A percentile compares a stretch with the other conserved stretches of the same genome.
These are phyloP conservation scores for Exsudoporus frostii DNA, from an alignment of 768 basidiomycete genomes.

Conservation along the genomic window DNA sequence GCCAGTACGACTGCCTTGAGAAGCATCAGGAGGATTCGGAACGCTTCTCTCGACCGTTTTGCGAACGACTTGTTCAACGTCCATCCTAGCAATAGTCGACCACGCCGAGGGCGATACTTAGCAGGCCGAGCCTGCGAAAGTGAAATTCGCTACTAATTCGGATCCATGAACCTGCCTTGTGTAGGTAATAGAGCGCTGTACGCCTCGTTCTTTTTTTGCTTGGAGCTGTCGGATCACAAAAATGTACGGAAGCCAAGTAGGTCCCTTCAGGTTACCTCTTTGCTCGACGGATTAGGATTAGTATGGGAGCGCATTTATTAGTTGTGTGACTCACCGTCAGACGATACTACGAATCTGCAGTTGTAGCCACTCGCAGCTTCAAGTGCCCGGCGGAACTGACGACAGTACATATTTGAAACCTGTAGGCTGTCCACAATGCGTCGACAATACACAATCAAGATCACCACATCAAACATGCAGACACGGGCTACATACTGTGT, in stretches of 20 bases:
- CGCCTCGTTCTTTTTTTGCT: neutral
- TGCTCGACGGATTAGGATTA: neutral
- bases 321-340: neutral
- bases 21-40: neutral
- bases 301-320: neutral
- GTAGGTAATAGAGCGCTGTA: constrained; percentile 3
- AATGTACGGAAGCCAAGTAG: constrained; percentile 11
- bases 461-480: no score
- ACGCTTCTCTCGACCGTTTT: neutral
- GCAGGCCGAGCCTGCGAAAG: neutral
- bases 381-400: no score
- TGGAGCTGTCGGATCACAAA: neutral
- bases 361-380: no score
- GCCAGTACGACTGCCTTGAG: neutral
- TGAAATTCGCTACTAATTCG: neutral
- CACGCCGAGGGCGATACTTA: neutral
- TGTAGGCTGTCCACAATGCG: no score
- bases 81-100: neutral
- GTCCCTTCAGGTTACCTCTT: neutral
- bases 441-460: no score
- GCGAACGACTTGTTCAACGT: neutral
- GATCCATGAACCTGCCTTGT: neutral
- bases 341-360: no score
- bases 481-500: no score
- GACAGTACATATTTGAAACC: no score